Percentiles rank a stretch among this genome's conserved stretches.
Evolutionary conservation across 306 rosid species (phyloP).

Genomic region (Benincasa hispida): DNA sequence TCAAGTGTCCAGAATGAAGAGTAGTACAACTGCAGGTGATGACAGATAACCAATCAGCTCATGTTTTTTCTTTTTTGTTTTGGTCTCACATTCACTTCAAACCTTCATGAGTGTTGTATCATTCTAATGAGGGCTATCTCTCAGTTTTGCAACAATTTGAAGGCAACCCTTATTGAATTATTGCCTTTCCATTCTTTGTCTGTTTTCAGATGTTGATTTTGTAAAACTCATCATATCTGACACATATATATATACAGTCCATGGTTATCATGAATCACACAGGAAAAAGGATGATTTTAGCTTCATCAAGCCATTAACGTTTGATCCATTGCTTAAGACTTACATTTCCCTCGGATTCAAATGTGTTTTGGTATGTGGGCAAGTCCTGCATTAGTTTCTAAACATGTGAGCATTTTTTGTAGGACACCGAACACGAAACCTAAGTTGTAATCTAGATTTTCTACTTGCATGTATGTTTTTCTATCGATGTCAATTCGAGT

Average conservation of each 20-base stretch:
- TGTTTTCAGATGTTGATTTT: not conserved
- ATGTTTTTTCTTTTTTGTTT: not conserved
- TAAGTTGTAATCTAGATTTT: not conserved
- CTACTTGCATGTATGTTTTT: not conserved
- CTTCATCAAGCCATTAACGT: not conserved
- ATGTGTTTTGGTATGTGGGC: no score
- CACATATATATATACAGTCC: not conserved
- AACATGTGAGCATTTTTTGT: not conserved
- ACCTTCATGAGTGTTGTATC: not conserved
- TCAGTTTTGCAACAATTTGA: conserved; percentile 1
- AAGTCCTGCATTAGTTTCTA: not conserved
- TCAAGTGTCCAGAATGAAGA: not conserved
- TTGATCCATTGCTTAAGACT: not conserved
- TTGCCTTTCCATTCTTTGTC: not conserved
- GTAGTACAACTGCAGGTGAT: not conserved
- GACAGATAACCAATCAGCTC: not conserved
- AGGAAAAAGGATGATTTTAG: not conserved
- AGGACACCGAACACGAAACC: not conserved
- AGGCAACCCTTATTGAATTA: not conserved
- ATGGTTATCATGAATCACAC: not conserved
- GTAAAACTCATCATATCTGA: not conserved
- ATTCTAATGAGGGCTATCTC: not conserved
- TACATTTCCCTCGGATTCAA: no score
- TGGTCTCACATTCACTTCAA: not conserved
- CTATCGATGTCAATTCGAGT: no score